Evolutionary conservation across 108 stramenopile genomes (phyloP).

Genomic region (Discostella stelligeroides): DNA sequence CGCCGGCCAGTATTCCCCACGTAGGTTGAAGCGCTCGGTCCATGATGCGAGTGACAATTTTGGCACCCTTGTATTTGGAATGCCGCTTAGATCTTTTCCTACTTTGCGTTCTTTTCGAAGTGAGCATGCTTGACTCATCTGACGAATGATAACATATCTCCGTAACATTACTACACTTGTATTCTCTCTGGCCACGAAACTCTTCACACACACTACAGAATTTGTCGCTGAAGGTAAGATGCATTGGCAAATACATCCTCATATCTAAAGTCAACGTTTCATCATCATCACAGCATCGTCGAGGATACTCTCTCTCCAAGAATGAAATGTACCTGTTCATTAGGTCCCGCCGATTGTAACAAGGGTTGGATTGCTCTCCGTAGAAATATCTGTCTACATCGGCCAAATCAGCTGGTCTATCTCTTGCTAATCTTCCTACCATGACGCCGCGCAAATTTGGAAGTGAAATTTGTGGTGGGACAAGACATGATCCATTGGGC

Average conservation of each 20-base stretch:
- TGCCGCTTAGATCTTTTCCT: constrained; percentile 28
- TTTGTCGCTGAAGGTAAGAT: constrained; percentile 13
- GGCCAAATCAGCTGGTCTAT: constrained; percentile 65
- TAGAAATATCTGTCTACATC: constrained; percentile 81
- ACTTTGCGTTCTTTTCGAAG: constrained; percentile 7
- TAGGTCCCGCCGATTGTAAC: constrained; percentile 65
- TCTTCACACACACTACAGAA: constrained; percentile 17
- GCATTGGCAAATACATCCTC: constrained; percentile 23
- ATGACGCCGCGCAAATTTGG: constrained; percentile 69
- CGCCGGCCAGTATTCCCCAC: constrained; percentile 54
- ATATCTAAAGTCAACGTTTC: constrained; percentile 32
- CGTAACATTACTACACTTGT: constrained; percentile 11
- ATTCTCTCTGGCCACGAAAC: constrained; percentile 6
- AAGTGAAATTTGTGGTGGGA: constrained; percentile 53
- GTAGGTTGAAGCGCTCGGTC: constrained; percentile 58
- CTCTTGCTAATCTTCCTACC: constrained; percentile 76
- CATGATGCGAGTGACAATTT: constrained; percentile 29
- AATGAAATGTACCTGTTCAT: constrained; percentile 65
- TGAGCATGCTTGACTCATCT: neutral
- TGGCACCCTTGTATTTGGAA: constrained; percentile 15
- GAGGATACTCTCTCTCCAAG: constrained; percentile 67
- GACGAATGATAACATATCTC: neutral
- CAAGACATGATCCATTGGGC: constrained; percentile 64
- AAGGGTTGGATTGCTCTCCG: constrained; percentile 65
- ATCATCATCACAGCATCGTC: constrained; percentile 78